Conservation (phyloP, 805 yeast genomes). For the Myxozyma melibiosi region DNA sequence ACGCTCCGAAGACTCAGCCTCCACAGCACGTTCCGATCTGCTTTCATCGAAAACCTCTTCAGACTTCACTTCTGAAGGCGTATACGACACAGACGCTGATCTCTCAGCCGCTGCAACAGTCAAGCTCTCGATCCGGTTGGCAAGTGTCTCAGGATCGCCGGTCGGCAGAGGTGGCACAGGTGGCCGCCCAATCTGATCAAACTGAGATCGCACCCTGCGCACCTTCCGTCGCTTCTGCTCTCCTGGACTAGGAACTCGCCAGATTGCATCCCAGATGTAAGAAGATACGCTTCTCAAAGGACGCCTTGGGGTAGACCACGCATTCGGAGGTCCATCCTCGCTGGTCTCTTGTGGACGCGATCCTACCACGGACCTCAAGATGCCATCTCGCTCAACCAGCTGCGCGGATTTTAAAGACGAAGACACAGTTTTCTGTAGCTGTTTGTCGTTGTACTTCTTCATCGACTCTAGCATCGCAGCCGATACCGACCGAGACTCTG, state of each 20-base stretch:
- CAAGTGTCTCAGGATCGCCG: no score
- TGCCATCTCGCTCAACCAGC: no score
- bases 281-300: constrained; percentile 6
- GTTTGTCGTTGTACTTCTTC: neutral
- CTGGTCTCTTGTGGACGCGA: no score
- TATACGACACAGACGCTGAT: no score
- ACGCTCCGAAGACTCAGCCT: neutral
- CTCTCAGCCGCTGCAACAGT: neutral
- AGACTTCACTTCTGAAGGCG: no score
- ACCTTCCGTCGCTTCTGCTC: neutral
- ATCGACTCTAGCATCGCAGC: constrained; percentile 3
- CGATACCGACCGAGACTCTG: neutral
- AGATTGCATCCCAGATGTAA: constrained; percentile 9
- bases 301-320: neutral
- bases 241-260: constrained; percentile 3
- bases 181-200: neutral
- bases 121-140: no score
- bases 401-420: no score
- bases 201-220: neutral
- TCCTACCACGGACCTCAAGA: no score
- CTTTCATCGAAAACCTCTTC: no score
- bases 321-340: neutral
- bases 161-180: no score
- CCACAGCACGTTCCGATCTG: no score
- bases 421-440: neutral